phyloP scores from a whole-genome alignment of 331 rosid genomes.

The Dryas integrifolia region DNA sequence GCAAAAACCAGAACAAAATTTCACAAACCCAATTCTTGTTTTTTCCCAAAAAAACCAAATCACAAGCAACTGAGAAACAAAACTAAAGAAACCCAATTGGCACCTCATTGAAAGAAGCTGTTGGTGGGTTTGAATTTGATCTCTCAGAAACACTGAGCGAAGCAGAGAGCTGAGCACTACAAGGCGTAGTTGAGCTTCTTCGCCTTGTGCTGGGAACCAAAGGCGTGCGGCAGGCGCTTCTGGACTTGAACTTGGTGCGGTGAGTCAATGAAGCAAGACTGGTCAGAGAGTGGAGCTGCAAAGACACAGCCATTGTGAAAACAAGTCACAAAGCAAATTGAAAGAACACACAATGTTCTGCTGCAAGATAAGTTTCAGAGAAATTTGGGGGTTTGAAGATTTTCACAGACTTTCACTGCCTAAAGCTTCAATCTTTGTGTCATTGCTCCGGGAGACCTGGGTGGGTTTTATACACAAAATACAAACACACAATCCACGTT shows the following conservation, averaged over 20 bases:
- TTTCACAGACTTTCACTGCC: neutral
- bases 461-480: neutral
- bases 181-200: constrained; percentile 3
- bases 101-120: constrained; percentile 33
- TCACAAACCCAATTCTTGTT: constrained; percentile 11
- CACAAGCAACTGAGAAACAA: neutral
- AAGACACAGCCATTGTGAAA: constrained; percentile 21
- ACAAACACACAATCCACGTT: too few relatives aligned
- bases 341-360: too few relatives aligned
- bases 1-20: neutral
- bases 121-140: constrained; percentile 14
- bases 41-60: neutral
- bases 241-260: constrained; percentile 12
- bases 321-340: too few relatives aligned
- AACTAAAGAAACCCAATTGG: neutral
- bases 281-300: constrained; percentile 13
- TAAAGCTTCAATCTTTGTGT: neutral
- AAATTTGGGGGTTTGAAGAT: neutral
- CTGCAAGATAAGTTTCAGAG: neutral
- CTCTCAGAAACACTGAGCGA: constrained; percentile 13
- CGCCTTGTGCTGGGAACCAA: constrained; percentile 10
- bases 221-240: neutral
- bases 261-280: constrained; percentile 16
- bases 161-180: constrained; percentile 13
- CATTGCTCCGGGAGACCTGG: neutral